Evolutionary conservation across 202 grass and related monocot species (phyloP).

Genomic region (Digitaria exilis): DNA sequence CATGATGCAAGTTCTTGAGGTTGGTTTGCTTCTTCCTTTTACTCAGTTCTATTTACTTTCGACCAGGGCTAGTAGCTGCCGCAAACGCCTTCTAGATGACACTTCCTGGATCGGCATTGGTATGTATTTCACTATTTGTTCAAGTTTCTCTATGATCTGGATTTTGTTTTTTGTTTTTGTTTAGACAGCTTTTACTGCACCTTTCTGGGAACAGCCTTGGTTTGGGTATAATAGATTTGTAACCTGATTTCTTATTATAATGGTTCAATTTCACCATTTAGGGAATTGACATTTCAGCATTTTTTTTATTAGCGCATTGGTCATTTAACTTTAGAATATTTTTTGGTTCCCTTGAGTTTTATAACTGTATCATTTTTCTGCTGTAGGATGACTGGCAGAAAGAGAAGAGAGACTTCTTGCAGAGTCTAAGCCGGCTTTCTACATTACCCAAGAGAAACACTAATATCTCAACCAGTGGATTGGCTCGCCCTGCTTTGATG

Average conservation of each 20-base stretch:
- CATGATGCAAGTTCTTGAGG: constrained; percentile 97
- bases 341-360: constrained; percentile 21
- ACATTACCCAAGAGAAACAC: constrained; percentile 85
- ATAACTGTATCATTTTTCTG: constrained; percentile 27
- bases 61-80: constrained; percentile 2
- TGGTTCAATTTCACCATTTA: constrained; percentile 3
- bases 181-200: constrained; percentile 2
- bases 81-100: constrained; percentile 5
- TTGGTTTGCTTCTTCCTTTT: constrained; percentile 47
- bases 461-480: constrained; percentile 50
- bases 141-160: constrained; percentile 22
- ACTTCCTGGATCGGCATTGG: constrained; percentile 7
- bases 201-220: constrained; percentile 11
- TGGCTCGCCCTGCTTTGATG: constrained; percentile 51
- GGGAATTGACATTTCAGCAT: background rate
- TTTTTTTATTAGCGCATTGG: background rate
- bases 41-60: constrained; percentile 18
- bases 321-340: background rate
- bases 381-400: constrained; percentile 96
- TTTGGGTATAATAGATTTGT: background rate
- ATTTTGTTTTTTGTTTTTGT: constrained; percentile 17
- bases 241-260: constrained; percentile 13
- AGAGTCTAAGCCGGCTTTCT: constrained; percentile 86
- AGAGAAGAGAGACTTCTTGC: constrained; percentile 92
- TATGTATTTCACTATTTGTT: background rate